Base-by-base conservation (phyloP, 441 rosid species). In the Gossypium gossypioides region DNA sequence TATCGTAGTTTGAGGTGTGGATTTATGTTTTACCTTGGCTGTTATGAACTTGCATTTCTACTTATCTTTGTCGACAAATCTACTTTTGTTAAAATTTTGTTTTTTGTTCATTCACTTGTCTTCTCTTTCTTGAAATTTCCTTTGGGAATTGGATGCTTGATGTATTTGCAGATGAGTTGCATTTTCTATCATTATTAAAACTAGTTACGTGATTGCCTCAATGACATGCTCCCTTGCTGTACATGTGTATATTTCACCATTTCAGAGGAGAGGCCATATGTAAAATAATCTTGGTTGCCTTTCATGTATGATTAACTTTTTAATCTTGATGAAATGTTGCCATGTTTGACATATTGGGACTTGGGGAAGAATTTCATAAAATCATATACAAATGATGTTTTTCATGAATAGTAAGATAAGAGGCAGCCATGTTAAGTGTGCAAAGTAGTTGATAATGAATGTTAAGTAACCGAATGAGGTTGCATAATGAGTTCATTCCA, bases 401-500 rank as follows among this genome's bases (percentile, higher is more conserved):
- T 50, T 6, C 55, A 1, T 15, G 55, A 50, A 50, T 50, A 50
- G 18, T 50, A 50, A 50, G 21, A 15, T 50, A n/a, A 50, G 8
- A 50, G 7, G 19, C 25, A 54, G 58, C 58, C 58, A 54, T 7
- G 12, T 18, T 54, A 19, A 2, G 21, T 19, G 44, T 37, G 44
- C 44, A 37, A 19, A 22, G 25, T 2, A 22, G 58, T 50, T 50
- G 19, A 50, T 50, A n/a, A 50, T 50, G 55, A 56, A 37, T 56
- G 32, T 22, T 16, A 24, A 13, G 40, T 58, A 13, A 9, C 63
- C 10, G 40, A 58, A 25, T 58, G 13, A 16, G 2, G 1, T 25
- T 58, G 63, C 82, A 70, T 79, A 85, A 85, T 68, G 52, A 87
- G 76, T 16, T 76, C 73, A 44, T 88, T 88, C 90, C 88, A 86